Conservation (phyloP, 106 monocot species). For the Vanilla planifolia region DNA sequence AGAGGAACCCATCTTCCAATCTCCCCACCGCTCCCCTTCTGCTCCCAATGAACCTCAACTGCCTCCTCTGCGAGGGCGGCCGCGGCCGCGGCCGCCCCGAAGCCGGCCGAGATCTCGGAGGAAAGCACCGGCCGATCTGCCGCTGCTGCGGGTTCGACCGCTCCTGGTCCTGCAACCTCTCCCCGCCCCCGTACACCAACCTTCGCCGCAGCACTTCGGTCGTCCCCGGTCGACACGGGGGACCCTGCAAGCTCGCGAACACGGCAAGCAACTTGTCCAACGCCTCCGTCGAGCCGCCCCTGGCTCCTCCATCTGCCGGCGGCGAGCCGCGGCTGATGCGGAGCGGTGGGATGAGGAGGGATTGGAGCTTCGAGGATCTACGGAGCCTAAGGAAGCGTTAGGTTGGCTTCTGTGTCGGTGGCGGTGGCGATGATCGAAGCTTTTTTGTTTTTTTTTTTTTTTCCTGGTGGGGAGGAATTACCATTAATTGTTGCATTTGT, state of each 20-base stretch:
- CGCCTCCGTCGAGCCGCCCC: not conserved
- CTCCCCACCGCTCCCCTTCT: not conserved
- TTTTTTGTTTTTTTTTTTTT: no score
- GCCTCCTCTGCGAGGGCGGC: constrained; percentile 2
- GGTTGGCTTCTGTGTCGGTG: no score
- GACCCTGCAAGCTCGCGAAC: not conserved
- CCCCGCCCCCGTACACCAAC: constrained; percentile 8
- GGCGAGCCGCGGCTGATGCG: constrained; percentile 32
- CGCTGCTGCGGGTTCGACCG: constrained; percentile 10
- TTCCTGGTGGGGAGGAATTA: no score
- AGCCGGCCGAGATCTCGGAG: not conserved
- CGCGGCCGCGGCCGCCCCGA: not conserved
- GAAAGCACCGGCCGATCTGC: not conserved
- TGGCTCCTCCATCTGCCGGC: not conserved
- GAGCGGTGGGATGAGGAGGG: constrained; percentile 39
- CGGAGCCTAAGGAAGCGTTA: not conserved
- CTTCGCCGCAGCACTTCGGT: constrained; percentile 1
- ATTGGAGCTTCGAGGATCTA: constrained; percentile 51
- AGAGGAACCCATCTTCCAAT: not conserved
- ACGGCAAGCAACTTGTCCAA: not conserved
- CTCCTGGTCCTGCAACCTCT: constrained; percentile 14
- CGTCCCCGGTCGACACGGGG: not conserved
- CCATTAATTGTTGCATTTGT: no score
- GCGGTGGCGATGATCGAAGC: no score
- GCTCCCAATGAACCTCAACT: not conserved